A percentile compares a stretch with the other conserved stretches of the same genome.
Conservation (phyloP, 345 rosid species). For the Populus tremula region DNA sequence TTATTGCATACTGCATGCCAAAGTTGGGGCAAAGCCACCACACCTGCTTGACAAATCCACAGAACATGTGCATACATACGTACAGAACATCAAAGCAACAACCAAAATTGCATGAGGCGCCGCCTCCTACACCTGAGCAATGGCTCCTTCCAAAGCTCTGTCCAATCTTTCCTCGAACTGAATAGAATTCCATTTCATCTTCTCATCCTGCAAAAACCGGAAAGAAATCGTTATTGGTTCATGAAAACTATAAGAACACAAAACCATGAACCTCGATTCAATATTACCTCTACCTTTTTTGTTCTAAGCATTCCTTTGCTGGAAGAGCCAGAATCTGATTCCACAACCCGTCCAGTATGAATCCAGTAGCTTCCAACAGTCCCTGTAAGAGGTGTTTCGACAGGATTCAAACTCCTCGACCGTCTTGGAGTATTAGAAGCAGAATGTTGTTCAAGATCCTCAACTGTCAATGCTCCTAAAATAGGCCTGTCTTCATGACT, state of each 20-base stretch:
- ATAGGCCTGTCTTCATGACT: slow-evolving; percentile 12
- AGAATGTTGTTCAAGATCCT: slow-evolving; percentile 7
- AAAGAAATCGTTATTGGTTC: background rate
- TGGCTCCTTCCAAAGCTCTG: background rate
- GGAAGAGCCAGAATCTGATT: slow-evolving; percentile 20
- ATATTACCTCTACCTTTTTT: slow-evolving; percentile 9
- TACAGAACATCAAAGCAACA: background rate
- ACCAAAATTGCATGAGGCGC: background rate
- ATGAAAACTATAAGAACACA: background rate
- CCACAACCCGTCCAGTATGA: slow-evolving; percentile 17
- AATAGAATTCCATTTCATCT: background rate
- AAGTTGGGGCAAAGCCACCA: background rate
- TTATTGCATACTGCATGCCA: too few relatives aligned
- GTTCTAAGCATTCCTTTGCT: slow-evolving; percentile 10
- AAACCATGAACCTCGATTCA: background rate
- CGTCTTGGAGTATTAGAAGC: slow-evolving; percentile 7
- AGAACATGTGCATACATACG: too few relatives aligned
- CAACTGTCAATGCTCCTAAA: slow-evolving; percentile 16
- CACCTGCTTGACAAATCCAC: too few relatives aligned
- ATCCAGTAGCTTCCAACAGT: slow-evolving; percentile 34
- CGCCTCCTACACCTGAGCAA: slow-evolving; percentile 14
- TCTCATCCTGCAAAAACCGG: slow-evolving; percentile 6
- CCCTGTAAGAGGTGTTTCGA: slow-evolving; percentile 17
- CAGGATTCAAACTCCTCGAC: slow-evolving; percentile 8
- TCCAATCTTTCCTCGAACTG: slow-evolving; percentile 13